A percentile compares a stretch with the other conserved stretches of the same genome.
phyloP scores from a whole-genome alignment of 192 early-diverging fungal species.

The Borealophlyctis nickersoniae region DNA sequence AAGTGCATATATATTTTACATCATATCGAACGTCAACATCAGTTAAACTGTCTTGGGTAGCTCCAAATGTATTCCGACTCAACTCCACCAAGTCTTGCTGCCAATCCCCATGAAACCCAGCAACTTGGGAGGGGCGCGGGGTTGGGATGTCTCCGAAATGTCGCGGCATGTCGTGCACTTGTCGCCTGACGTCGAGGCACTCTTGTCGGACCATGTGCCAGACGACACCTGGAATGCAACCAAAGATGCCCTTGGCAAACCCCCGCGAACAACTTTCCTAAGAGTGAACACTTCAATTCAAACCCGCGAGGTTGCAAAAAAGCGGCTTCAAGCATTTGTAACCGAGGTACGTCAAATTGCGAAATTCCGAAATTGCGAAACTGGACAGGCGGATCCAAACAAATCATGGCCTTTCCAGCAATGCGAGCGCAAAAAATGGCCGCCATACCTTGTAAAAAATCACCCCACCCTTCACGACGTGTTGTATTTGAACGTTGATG shows the following conservation, averaged over 20 bases:
- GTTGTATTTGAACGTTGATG: conserved; percentile 6
- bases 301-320: background rate
- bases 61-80: too few relatives aligned
- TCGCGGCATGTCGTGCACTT: too few relatives aligned
- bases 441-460: background rate
- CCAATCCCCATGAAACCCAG: too few relatives aligned
- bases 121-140: too few relatives aligned
- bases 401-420: conserved; percentile 14
- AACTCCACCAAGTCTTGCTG: too few relatives aligned
- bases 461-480: conserved; percentile 14
- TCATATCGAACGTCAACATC: too few relatives aligned
- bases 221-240: background rate
- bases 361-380: background rate
- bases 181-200: background rate
- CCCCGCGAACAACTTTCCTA: conserved; percentile 14
- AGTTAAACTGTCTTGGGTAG: too few relatives aligned
- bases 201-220: background rate
- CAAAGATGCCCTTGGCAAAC: conserved; percentile 5
- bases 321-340: conserved; percentile 6
- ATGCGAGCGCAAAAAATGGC: conserved; percentile 14
- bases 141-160: too few relatives aligned
- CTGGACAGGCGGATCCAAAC: background rate
- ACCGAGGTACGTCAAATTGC: background rate
- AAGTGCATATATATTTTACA: too few relatives aligned
- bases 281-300: conserved; percentile 10